Evolutionary conservation across 345 rosid species (phyloP).

Genomic region (Erysimum cheiranthoides): DNA sequence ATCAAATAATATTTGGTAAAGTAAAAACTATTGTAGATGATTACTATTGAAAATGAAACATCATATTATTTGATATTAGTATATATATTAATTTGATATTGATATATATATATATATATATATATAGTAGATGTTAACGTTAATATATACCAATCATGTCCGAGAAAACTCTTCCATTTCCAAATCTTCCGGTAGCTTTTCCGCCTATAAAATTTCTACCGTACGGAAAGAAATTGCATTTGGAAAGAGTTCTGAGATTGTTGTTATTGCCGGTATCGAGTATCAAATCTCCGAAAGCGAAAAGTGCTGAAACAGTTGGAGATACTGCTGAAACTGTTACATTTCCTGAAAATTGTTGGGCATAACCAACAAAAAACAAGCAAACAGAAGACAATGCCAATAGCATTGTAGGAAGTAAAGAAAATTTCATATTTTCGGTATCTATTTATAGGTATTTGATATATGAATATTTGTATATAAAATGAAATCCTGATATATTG

Average conservation of each 20-base stretch:
- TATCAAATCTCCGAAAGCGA: slow-evolving; percentile 60
- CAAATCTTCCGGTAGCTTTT: slow-evolving; percentile 58
- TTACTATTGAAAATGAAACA: neutral
- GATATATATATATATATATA: no score
- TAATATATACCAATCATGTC: slow-evolving; percentile 52
- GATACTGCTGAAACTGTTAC: neutral
- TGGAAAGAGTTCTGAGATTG: slow-evolving; percentile 30
- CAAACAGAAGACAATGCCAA: slow-evolving; percentile 2
- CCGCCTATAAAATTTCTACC: slow-evolving; percentile 56
- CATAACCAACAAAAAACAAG: slow-evolving; percentile 11
- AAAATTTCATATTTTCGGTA: slow-evolving; percentile 6
- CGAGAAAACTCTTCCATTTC: slow-evolving; percentile 59
- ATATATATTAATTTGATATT: no score
- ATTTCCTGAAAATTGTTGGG: slow-evolving; percentile 7
- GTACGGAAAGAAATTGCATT: slow-evolving; percentile 59
- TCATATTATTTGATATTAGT: no score
- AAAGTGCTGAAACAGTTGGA: neutral
- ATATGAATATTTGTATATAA: neutral
- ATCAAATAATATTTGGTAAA: neutral
- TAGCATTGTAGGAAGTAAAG: slow-evolving; percentile 16
- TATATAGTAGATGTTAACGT: no score
- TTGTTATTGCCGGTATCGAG: slow-evolving; percentile 67
- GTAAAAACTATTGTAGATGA: neutral
- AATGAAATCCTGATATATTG: neutral
- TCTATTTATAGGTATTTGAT: no score